Percentiles rank a stretch among this genome's conserved stretches.
Evolutionary conservation across 176 grass and related monocot genomes (phyloP).

Genomic region (Oryza brachyantha): DNA sequence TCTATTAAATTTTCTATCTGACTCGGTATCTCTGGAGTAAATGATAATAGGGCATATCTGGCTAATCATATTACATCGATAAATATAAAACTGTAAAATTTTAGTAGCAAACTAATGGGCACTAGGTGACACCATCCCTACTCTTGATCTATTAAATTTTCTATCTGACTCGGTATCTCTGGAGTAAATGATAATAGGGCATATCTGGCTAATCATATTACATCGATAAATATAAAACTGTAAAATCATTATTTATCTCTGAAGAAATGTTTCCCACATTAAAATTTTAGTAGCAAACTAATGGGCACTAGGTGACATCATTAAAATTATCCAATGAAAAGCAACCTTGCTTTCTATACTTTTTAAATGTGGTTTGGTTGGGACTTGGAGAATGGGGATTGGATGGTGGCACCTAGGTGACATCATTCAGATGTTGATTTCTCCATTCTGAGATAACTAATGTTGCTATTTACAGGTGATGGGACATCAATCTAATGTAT

Average conservation of each 20-base stretch:
- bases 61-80: background rate
- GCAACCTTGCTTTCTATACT: constrained; percentile 12
- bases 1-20: background rate
- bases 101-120: no score
- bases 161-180: background rate
- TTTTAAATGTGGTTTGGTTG: constrained; percentile 27
- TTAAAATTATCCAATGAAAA: background rate
- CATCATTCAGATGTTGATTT: constrained; percentile 17
- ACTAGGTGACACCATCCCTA: background rate
- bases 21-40: background rate
- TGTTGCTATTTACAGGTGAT: background rate
- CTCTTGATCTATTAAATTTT: background rate
- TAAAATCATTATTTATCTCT: background rate
- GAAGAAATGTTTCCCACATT: background rate
- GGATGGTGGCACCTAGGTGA: constrained; percentile 15
- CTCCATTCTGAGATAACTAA: background rate
- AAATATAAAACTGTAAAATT: background rate
- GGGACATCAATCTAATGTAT: background rate
- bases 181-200: background rate
- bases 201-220: background rate
- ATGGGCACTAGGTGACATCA: background rate
- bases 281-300: background rate
- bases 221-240: background rate
- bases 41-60: background rate
- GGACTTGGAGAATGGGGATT: constrained; percentile 19